Conservation (phyloP, 1,284 basidiomycete genomes). For the Tilletia setariae region DNA sequence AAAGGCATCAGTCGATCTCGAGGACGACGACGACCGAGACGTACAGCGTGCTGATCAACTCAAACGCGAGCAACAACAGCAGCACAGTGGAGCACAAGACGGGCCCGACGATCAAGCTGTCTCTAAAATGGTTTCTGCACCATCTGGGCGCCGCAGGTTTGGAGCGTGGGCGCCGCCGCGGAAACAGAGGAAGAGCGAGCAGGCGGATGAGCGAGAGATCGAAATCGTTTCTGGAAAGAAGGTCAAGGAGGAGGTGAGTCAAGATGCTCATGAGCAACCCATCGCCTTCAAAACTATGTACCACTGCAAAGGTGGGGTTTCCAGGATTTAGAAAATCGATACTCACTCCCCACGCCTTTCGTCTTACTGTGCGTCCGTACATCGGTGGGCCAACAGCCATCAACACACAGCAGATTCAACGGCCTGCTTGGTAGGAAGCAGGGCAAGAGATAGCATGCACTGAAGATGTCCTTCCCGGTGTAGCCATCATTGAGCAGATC, state of each 20-base stretch:
- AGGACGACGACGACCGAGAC: not conserved
- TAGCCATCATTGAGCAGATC: too few relatives aligned
- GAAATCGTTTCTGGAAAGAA: not conserved
- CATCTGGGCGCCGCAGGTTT: not conserved
- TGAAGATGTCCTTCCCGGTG: too few relatives aligned
- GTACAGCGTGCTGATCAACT: not conserved
- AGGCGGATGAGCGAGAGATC: not conserved
- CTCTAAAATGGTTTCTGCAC: too few relatives aligned
- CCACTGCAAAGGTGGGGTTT: too few relatives aligned
- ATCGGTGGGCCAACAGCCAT: not conserved
- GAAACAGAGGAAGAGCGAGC: conserved; percentile 1
- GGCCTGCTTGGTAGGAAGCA: too few relatives aligned
- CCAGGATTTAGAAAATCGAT: not conserved
- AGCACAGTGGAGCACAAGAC: too few relatives aligned
- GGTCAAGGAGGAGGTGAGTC: not conserved
- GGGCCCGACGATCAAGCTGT: too few relatives aligned
- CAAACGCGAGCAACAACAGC: too few relatives aligned
- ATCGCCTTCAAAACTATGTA: not conserved
- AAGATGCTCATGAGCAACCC: not conserved
- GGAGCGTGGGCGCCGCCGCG: not conserved
- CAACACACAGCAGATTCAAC: not conserved
- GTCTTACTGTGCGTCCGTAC: not conserved
- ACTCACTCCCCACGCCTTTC: not conserved
- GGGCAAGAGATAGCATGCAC: too few relatives aligned
- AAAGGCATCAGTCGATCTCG: not conserved